Conservation (phyloP, 176 grass and related monocot genomes). For the Thinopyrum elongatum region DNA sequence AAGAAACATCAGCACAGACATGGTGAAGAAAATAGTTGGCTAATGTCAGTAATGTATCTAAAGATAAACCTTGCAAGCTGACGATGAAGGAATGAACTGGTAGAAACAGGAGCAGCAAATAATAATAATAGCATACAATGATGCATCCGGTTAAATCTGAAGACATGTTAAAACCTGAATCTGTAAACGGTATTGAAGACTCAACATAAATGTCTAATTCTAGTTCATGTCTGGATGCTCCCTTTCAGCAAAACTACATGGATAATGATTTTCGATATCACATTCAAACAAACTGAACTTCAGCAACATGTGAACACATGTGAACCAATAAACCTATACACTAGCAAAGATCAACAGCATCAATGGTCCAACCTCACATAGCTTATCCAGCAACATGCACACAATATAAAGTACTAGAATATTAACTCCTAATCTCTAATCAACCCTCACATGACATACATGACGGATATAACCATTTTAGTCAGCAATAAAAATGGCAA, state of each 20-base stretch:
- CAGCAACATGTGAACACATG: not conserved
- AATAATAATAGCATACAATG: not conserved
- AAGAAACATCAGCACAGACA: slow-evolving; percentile 10
- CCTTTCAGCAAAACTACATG: slow-evolving; percentile 4
- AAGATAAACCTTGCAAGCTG: not conserved
- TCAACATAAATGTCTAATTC: not conserved
- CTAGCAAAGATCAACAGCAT: slow-evolving; percentile 7
- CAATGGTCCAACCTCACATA: not conserved
- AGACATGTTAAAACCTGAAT: not conserved
- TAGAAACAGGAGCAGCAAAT: not conserved
- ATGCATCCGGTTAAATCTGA: slow-evolving; percentile 9
- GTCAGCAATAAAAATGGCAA: not conserved
- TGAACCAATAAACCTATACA: slow-evolving; percentile 2
- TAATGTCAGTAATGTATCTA: not conserved
- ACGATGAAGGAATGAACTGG: not conserved
- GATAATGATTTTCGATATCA: not conserved
- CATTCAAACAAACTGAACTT: not conserved
- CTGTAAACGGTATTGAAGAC: not conserved
- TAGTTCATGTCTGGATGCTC: not conserved
- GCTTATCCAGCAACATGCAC: not conserved
- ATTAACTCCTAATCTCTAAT: not conserved
- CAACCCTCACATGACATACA: not conserved
- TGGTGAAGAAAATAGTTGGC: not conserved
- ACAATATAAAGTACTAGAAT: not conserved
- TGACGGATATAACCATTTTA: not conserved